Percentiles rank a stretch among this genome's conserved stretches.
phyloP scores from a whole-genome alignment of 1,284 basidiomycete genomes.

The Cryptococcus sp. region DNA sequence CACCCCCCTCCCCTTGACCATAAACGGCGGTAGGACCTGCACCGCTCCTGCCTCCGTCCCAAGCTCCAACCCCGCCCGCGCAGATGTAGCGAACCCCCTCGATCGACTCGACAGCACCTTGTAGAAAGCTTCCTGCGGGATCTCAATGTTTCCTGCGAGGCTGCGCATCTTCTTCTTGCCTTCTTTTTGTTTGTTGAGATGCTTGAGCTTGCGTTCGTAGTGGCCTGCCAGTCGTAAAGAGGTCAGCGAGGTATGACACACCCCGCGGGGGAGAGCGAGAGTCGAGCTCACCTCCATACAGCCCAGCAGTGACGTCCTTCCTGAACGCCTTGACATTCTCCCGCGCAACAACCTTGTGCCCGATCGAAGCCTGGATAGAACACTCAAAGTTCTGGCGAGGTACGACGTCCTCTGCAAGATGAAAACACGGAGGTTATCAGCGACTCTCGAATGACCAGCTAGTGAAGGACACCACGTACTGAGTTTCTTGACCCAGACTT shows the following conservation, averaged over 20 bases:
- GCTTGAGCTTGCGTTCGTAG: slow-evolving; percentile 86
- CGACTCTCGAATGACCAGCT: neutral
- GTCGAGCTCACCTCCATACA: slow-evolving; percentile 72
- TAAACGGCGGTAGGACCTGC: no score
- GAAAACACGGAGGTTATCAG: neutral
- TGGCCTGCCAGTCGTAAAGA: slow-evolving; percentile 56
- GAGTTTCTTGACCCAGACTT: slow-evolving; percentile 82
- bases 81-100: neutral
- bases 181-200: slow-evolving; percentile 87
- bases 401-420: slow-evolving; percentile 70
- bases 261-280: neutral
- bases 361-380: slow-evolving; percentile 74
- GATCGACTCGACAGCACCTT: slow-evolving; percentile 64
- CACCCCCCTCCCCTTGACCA: no score
- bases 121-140: slow-evolving; percentile 89
- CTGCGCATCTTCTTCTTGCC: slow-evolving; percentile 81
- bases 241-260: neutral
- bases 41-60: neutral
- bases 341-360: slow-evolving; percentile 80
- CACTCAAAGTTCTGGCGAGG: slow-evolving; percentile 92
- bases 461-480: slow-evolving; percentile 56
- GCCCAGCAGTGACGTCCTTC: slow-evolving; percentile 90
- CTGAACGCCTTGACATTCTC: slow-evolving; percentile 81
- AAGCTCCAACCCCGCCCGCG: neutral
- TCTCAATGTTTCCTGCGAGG: slow-evolving; percentile 72